These are phyloP conservation scores for Podaxis rugospora DNA, from an alignment of 768 basidiomycete genomes.

Conservation along the genomic window DNA sequence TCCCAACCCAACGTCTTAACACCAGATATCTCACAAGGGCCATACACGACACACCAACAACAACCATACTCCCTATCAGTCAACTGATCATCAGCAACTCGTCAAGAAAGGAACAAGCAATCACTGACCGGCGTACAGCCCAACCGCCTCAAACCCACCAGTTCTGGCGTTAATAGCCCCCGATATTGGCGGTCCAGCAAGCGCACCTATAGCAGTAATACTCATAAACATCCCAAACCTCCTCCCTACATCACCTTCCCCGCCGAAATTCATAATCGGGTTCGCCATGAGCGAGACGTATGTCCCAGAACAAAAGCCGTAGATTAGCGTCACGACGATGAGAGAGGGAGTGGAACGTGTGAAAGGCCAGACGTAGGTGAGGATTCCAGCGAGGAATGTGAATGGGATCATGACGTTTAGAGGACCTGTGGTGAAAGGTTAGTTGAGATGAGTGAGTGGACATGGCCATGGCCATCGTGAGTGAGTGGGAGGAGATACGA, in stretches of 20 bases:
- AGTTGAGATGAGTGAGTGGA: neutral
- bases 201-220: conserved; percentile 55
- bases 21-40: neutral
- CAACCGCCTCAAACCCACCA: conserved; percentile 49
- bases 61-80: neutral
- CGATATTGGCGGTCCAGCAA: conserved; percentile 71
- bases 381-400: conserved; percentile 48
- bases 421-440: conserved; percentile 35
- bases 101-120: neutral
- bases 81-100: neutral
- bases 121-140: conserved; percentile 48
- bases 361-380: conserved; percentile 75
- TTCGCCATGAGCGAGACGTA: conserved; percentile 53
- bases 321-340: conserved; percentile 53
- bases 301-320: conserved; percentile 66
- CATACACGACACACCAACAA: neutral
- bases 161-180: conserved; percentile 59
- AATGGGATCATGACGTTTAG: conserved; percentile 70
- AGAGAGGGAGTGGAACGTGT: conserved; percentile 38
- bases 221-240: conserved; percentile 63
- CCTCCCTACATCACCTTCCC: conserved; percentile 55
- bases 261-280: conserved; percentile 61
- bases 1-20: neutral
- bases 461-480: neutral
- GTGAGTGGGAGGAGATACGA: conserved; percentile 11